A percentile compares a stretch with the other conserved stretches of the same genome.
phyloP scores from a whole-genome alignment of 768 basidiomycete species.

The Naematelia aurantialba region DNA sequence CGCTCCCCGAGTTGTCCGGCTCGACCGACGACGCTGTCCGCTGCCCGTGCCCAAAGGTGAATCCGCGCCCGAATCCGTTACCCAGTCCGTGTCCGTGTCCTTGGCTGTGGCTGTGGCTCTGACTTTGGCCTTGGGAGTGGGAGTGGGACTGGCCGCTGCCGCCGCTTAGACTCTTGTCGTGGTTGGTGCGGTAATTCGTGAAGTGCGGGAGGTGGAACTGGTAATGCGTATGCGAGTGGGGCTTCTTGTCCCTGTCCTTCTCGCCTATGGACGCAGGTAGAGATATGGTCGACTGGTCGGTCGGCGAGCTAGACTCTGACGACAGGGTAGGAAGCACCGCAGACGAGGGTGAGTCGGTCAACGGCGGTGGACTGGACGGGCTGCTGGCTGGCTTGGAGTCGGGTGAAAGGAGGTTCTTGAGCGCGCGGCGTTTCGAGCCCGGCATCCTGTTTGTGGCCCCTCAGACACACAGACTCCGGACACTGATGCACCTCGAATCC shows the following conservation, averaged over 20 bases:
- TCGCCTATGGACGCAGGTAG: neutral
- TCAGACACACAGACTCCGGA: too few species aligned
- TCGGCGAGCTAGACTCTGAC: neutral
- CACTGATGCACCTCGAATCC: too few species aligned
- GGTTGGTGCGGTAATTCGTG: too few species aligned
- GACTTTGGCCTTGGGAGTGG: too few species aligned
- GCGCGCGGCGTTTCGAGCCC: conserved; percentile 46
- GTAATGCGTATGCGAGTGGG: neutral
- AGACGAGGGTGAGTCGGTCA: neutral
- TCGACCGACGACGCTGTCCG: neutral
- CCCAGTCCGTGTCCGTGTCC: too few species aligned
- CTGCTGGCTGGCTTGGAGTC: conserved; percentile 3
- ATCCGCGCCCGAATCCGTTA: neutral
- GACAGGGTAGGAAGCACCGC: neutral
- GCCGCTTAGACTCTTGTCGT: too few species aligned
- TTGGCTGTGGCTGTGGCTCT: too few species aligned
- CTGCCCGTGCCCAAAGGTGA: neutral
- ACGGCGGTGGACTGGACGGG: conserved; percentile 10
- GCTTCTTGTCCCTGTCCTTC: neutral
- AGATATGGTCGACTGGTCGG: neutral
- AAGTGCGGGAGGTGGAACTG: neutral
- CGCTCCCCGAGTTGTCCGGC: neutral
- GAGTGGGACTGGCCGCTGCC: too few species aligned
- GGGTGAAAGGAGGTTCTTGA: conserved; percentile 48
- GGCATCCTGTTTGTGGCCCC: conserved; percentile 25